Conservation (phyloP, 2,329 filamentous ascomycete genomes). For the Arthrobotrys conoides region DNA sequence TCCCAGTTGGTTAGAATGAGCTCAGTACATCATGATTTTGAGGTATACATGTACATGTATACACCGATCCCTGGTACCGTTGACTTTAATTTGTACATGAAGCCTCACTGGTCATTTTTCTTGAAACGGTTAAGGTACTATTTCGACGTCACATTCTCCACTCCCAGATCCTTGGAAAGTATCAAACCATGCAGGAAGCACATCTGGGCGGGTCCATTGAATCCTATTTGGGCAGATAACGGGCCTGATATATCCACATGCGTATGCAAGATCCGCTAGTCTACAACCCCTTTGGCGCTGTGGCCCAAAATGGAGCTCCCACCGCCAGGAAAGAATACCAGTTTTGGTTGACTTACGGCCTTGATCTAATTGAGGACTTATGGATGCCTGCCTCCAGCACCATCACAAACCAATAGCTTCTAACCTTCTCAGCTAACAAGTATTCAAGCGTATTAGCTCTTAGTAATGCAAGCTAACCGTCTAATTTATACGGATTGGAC, state of each 20-base stretch:
- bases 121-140: neutral
- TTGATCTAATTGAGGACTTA: no score
- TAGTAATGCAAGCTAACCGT: constrained; percentile 2
- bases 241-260: neutral
- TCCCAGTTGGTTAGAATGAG: no score
- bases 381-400: neutral
- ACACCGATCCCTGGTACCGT: no score
- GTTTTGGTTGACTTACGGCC: neutral
- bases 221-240: constrained; percentile 22
- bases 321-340: neutral
- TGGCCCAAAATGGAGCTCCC: constrained; percentile 15
- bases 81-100: neutral
- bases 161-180: constrained; percentile 20
- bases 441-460: neutral
- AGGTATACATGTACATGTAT: no score
- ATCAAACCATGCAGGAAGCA: constrained; percentile 12
- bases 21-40: no score
- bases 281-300: neutral
- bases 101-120: neutral
- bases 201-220: neutral
- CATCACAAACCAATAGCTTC: neutral
- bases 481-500: neutral
- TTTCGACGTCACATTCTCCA: neutral
- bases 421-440: neutral
- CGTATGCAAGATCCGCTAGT: neutral